These are phyloP conservation scores for Aspergillus mulundensis DNA, from an alignment of 495 filamentous ascomycete genomes.

Conservation along the genomic window DNA sequence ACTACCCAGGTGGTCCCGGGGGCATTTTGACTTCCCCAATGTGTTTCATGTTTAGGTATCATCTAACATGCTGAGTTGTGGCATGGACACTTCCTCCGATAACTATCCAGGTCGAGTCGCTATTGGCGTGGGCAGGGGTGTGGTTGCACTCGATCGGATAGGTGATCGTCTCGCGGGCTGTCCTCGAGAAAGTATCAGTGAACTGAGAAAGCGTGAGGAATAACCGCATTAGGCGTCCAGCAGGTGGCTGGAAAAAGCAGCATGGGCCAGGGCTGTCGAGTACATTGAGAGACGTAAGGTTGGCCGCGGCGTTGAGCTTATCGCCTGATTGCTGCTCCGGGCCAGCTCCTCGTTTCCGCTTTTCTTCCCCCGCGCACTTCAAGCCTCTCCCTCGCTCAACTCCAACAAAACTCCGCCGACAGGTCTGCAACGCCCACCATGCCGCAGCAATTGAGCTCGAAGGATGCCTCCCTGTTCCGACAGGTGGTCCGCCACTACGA, in stretches of 20 bases:
- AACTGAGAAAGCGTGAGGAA: not conserved
- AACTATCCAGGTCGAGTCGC: not conserved
- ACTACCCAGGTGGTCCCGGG: not conserved
- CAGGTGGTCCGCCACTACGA: conserved; percentile 94
- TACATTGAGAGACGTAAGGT: not conserved
- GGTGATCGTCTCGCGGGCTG: conserved; percentile 18
- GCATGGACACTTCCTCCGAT: not conserved
- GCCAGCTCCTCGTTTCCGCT: conserved; percentile 4
- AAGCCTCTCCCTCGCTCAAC: conserved; percentile 27
- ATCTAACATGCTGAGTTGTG: not conserved
- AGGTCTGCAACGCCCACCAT: conserved; percentile 47
- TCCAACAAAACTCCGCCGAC: conserved; percentile 19
- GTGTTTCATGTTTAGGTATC: not conserved
- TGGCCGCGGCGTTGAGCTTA: conserved; percentile 14
- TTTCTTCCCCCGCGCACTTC: conserved; percentile 39
- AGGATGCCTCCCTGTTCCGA: conserved; percentile 90
- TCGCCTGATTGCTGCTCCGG: conserved; percentile 17
- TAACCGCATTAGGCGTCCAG: conserved; percentile 2
- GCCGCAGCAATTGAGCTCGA: conserved; percentile 80
- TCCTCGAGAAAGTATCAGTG: conserved; percentile 6
- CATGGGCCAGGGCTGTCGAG: conserved; percentile 2
- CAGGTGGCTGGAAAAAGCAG: not conserved
- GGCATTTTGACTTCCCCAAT: not conserved
- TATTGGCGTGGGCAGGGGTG: not conserved
- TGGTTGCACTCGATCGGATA: conserved; percentile 16